These are phyloP conservation scores for Leucocoprinus birnbaumii DNA, from an alignment of 768 basidiomycete genomes.

Conservation along the genomic window DNA sequence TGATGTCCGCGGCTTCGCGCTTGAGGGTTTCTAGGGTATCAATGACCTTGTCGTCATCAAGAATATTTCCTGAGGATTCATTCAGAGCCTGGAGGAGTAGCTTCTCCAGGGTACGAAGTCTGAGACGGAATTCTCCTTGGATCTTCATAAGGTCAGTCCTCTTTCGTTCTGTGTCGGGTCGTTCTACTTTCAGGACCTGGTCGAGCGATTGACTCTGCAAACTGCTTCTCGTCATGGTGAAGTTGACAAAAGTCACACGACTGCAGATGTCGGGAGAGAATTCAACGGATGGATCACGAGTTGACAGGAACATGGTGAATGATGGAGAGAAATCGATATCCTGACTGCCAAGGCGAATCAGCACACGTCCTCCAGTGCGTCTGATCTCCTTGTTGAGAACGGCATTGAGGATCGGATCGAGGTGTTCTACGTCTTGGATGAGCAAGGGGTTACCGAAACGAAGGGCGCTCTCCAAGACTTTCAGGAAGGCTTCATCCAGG, in stretches of 20 bases:
- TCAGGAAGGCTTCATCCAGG: constrained; percentile 97
- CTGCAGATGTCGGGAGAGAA: constrained; percentile 99
- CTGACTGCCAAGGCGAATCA: constrained; percentile 94
- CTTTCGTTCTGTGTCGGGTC: constrained; percentile 94
- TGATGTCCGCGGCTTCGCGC: constrained; percentile 94
- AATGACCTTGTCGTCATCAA: constrained; percentile 99
- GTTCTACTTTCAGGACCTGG: constrained; percentile 94
- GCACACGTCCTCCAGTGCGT: constrained; percentile 93
- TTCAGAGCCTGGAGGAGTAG: constrained; percentile 92
- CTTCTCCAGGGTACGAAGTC: constrained; percentile 90
- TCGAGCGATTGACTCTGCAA: constrained; percentile 97
- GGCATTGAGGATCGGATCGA: constrained; percentile 96
- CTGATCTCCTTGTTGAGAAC: constrained; percentile 97
- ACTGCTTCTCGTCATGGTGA: constrained; percentile 98
- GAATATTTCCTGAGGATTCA: constrained; percentile 94
- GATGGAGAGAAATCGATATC: constrained; percentile 99
- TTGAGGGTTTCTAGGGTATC: constrained; percentile 94
- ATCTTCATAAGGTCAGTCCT: constrained; percentile 96
- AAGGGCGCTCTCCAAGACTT: constrained; percentile 96
- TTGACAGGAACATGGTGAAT: constrained; percentile 99
- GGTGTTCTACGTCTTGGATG: constrained; percentile 96
- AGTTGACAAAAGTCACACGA: constrained; percentile 93
- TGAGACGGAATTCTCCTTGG: constrained; percentile 95
- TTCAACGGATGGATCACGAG: constrained; percentile 94
- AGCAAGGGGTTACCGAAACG: constrained; percentile 97